Base-by-base conservation (phyloP, 2,329 filamentous ascomycete genomes). In the Pochonia chlamydosporia region DNA sequence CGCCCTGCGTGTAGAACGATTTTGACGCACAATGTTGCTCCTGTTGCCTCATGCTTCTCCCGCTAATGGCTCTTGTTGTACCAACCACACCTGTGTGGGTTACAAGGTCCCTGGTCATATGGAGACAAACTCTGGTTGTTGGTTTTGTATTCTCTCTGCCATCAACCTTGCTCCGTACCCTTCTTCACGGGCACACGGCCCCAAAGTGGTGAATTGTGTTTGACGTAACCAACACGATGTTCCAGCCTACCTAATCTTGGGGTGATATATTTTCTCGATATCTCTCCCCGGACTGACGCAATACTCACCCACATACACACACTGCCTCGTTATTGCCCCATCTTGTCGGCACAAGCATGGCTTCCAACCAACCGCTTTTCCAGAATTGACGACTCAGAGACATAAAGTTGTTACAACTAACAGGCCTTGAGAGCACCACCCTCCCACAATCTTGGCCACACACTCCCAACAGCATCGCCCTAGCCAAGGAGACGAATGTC, bases 191-290 rank as follows among this genome's bases (percentile, higher is more conserved):
- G 18, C 43, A 24, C 43, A 18, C 24, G 9, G 23, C 25, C 37
- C 6, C 31, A 36, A 13, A 40, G 33, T 43, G 39, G 40, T 54
- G 55, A 53, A 59, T 54, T 54, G 52, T 45, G 52, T 53, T 61
- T 59, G 58, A 59, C 59, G 55, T 60, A 60, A 55, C 52, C 52
- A 42, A 49, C 43, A 45, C 47, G 40, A 53, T 54, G 51, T 36
- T 37, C 30, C 43, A 25, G 56, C 43, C 53, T 54, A 54, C 59
- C 51, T 52, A 46, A 54, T 58, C 58, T 52, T 37, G 54, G 60
- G 54, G 51, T n/a, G 52, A 46, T 56, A 61, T 53, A 57, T 57
- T 52, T 58, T 49, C 50, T 55, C 48, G 48, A 42, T 43, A 40
- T 39, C 53, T 54, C 52, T 50, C 53, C 53, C 24, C 26, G 25